Conservation (phyloP, 768 basidiomycete genomes). For the Rhizopogon rudus region DNA sequence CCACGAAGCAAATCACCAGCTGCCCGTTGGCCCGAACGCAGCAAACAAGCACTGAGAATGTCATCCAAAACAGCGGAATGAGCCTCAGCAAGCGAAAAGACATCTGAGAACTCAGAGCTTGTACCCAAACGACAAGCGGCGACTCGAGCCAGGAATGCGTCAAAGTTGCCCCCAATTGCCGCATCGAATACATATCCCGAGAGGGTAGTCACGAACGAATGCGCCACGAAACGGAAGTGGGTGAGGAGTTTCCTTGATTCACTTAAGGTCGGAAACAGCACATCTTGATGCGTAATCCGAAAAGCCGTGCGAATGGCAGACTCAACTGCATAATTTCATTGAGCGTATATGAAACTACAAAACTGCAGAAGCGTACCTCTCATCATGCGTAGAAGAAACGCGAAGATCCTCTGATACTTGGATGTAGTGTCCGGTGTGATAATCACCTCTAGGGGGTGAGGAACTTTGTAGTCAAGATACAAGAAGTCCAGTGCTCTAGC, state of each 20-base stretch:
- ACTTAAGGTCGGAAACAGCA: slow-evolving; percentile 56
- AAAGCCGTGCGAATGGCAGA: slow-evolving; percentile 61
- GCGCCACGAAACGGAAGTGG: slow-evolving; percentile 69
- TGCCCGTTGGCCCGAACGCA: slow-evolving; percentile 62
- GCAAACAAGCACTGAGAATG: slow-evolving; percentile 69
- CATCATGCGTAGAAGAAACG: slow-evolving; percentile 71
- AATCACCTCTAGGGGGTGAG: slow-evolving; percentile 66
- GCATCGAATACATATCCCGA: slow-evolving; percentile 72
- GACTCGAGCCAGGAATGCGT: slow-evolving; percentile 51
- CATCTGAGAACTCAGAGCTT: slow-evolving; percentile 48
- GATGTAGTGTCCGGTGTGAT: slow-evolving; percentile 69
- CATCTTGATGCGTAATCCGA: slow-evolving; percentile 50
- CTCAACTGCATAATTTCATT: slow-evolving; percentile 44
- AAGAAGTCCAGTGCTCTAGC: slow-evolving; percentile 82
- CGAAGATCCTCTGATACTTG: slow-evolving; percentile 83
- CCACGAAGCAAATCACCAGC: slow-evolving; percentile 62
- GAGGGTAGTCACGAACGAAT: slow-evolving; percentile 65
- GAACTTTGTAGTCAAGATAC: slow-evolving; percentile 88
- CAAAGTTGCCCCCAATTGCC: slow-evolving; percentile 77
- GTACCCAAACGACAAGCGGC: slow-evolving; percentile 21
- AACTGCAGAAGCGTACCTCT: slow-evolving; percentile 48
- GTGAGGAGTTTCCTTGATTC: slow-evolving; percentile 50
- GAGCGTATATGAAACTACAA: neutral
- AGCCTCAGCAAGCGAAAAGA: slow-evolving; percentile 62
- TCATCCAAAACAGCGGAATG: slow-evolving; percentile 72